Evolutionary conservation across 257 asterid genomes (phyloP).

Genomic region (Vinca minor): DNA sequence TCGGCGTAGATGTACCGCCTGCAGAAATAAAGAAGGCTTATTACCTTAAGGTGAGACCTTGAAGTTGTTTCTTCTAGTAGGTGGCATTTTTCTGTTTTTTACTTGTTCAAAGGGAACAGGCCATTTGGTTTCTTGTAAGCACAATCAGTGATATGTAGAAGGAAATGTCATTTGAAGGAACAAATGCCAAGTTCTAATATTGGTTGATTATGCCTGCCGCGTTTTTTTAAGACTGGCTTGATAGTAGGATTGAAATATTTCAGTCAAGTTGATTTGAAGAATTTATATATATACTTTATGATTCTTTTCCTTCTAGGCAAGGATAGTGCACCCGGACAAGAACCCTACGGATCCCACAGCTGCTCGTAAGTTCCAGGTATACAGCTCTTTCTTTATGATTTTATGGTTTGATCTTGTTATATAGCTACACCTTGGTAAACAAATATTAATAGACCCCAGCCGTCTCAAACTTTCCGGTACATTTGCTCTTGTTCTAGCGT

Average conservation of each 20-base stretch:
- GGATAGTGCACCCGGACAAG: constrained; percentile 78
- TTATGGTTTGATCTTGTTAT: neutral
- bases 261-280: neutral
- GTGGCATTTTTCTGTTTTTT: no score
- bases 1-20: constrained; percentile 47
- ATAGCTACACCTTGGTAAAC: neutral
- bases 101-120: neutral
- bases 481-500: neutral
- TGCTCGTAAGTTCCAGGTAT: constrained; percentile 71
- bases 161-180: no score
- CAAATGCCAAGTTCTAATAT: neutral
- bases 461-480: neutral
- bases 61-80: neutral
- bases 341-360: constrained; percentile 68
- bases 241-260: no score
- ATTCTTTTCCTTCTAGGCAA: constrained; percentile 41
- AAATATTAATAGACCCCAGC: neutral
- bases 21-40: constrained; percentile 73
- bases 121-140: neutral
- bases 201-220: neutral
- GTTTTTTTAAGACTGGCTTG: neutral
- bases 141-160: neutral
- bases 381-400: neutral
- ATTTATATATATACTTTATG: neutral
- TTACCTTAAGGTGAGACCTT: constrained; percentile 49